These are phyloP conservation scores for Raffaelea deltoideospora DNA, from an alignment of 2,329 filamentous ascomycete genomes.

Conservation along the genomic window DNA sequence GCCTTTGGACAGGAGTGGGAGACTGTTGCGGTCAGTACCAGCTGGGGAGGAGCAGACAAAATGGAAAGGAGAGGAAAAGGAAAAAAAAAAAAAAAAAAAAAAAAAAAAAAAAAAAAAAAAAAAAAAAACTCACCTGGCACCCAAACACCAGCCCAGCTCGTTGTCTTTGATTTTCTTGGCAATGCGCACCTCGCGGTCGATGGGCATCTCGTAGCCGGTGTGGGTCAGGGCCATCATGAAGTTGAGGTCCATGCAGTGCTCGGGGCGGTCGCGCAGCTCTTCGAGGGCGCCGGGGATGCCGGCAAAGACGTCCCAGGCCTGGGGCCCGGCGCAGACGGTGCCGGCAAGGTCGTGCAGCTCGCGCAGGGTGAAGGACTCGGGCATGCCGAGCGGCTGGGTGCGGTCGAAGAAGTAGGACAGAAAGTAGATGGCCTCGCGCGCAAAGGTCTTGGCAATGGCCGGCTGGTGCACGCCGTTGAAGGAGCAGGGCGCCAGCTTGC, in stretches of 20 bases:
- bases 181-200: slow-evolving; percentile 90
- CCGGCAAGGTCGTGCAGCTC: slow-evolving; percentile 78
- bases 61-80: too few species aligned
- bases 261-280: slow-evolving; percentile 68
- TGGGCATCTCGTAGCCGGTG: slow-evolving; percentile 94
- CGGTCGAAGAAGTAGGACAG: slow-evolving; percentile 98
- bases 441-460: slow-evolving; percentile 79
- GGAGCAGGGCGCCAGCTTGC: slow-evolving; percentile 78
- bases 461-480: slow-evolving; percentile 98
- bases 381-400: slow-evolving; percentile 86
- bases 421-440: slow-evolving; percentile 82
- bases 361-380: slow-evolving; percentile 84
- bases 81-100: too few species aligned
- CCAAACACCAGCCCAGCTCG: slow-evolving; percentile 94
- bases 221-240: slow-evolving; percentile 91
- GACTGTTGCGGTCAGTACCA: too few species aligned
- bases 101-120: not conserved
- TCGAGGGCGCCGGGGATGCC: slow-evolving; percentile 61
- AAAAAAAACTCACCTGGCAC: slow-evolving; percentile 58
- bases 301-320: slow-evolving; percentile 66
- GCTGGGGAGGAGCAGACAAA: too few species aligned
- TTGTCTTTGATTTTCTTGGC: slow-evolving; percentile 98
- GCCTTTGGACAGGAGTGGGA: slow-evolving; percentile 65
- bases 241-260: slow-evolving; percentile 88
- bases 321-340: slow-evolving; percentile 68